Evolutionary conservation across 495 filamentous ascomycete genomes (phyloP).

Genomic region (Platismatia glauca): DNA sequence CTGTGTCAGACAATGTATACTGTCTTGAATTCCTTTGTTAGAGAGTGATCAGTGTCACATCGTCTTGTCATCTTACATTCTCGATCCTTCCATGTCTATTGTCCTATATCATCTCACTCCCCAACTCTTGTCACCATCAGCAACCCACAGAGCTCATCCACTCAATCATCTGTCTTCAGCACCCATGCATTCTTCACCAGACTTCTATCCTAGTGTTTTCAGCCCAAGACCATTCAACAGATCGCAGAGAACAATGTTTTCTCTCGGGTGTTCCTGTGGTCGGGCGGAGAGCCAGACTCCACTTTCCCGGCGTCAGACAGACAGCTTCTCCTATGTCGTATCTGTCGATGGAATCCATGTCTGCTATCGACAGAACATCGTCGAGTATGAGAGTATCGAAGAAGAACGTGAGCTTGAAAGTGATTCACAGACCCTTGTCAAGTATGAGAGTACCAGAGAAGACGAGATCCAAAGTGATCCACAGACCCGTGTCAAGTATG

Average conservation of each 20-base stretch:
- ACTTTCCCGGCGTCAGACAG: neutral
- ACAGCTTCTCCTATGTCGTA: neutral
- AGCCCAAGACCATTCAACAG: neutral
- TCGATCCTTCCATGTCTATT: neutral
- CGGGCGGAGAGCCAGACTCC: neutral
- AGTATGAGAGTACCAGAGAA: neutral
- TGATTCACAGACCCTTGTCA: neutral
- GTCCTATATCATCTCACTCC: neutral
- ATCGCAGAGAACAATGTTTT: neutral
- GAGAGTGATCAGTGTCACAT: neutral
- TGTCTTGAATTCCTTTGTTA: neutral
- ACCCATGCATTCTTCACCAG: neutral
- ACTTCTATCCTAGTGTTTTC: neutral
- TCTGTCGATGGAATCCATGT: neutral
- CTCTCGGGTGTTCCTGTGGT: neutral
- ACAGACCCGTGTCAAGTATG: neutral
- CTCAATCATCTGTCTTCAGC: neutral
- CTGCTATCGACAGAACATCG: neutral
- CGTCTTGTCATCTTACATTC: neutral
- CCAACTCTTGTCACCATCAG: neutral
- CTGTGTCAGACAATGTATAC: neutral
- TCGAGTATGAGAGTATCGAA: neutral
- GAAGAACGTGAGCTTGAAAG: neutral
- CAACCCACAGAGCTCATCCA: neutral
- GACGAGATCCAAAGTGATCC: neutral